Base-by-base conservation (phyloP, 1,139 yeast species). In the Hyphopichia buzzinii region DNA sequence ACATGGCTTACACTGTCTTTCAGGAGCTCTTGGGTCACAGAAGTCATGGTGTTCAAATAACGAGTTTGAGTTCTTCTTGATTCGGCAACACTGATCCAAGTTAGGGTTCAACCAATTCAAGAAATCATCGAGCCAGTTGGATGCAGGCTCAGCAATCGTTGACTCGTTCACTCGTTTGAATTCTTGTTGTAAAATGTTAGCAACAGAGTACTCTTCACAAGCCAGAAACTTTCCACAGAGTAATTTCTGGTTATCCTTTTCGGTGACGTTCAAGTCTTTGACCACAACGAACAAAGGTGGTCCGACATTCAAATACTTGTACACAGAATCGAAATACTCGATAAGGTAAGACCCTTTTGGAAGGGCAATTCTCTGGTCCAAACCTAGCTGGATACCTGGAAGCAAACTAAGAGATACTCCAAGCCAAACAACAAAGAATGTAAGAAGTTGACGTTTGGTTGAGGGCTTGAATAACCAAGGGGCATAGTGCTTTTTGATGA, bases 81-180 rank as follows among this genome's bases (percentile, higher is more conserved):
- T 65, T 21, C 95, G 67, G 53, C 97, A 92, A 59, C 98, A 92
- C 47, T 85, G 84, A 46, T 84, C 94, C 36, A 90, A 68, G 31
- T 76, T 77, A 0, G 98, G 98, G 52, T 89, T 89, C 42, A 90
- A 64, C 85, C 94, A 92, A 33, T 81, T 74, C 44, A 92, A 70
- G 54, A 79, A 90, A 54, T 92, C 97, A 58, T 92, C 98, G 36
- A 89, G 66, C 97, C 97, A 92, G 49, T 84, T 84, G 1, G 96
- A 81, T 2, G 88, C 77, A 0, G 97, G 96, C 34, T 86, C 94
- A 2, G 77, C 74, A 31, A 92, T 72, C 10, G 84, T 82, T 1
- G 94, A 83, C 7, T 67, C 52, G 2, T 76, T 66, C 0, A 81
- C 68, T 32, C 96, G 64, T 43, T 81, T 78, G 38, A 84, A 76